These are phyloP conservation scores for Penicillium verrucosum DNA, from an alignment of 2,329 filamentous ascomycete genomes.

Conservation along the genomic window DNA sequence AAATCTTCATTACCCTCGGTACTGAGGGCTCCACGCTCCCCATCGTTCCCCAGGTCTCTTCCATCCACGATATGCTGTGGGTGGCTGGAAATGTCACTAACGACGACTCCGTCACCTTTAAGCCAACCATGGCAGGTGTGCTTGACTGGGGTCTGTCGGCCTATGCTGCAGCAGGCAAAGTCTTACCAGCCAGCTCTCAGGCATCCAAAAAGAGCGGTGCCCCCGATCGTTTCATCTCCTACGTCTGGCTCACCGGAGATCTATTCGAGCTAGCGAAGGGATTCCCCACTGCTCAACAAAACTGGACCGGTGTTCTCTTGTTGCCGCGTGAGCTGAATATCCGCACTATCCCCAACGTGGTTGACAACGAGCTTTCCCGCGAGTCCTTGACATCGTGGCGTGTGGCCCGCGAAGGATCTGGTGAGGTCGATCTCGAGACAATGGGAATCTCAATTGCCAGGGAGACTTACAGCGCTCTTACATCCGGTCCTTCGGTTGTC, in stretches of 20 bases:
- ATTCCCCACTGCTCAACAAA: conserved; percentile 16
- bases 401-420: not conserved
- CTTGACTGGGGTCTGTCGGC: conserved; percentile 20
- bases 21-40: conserved; percentile 14
- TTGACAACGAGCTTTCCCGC: conserved; percentile 11
- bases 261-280: conserved; percentile 7
- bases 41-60: conserved; percentile 10
- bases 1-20: conserved; percentile 18
- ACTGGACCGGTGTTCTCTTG: conserved; percentile 14
- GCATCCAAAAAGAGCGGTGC: conserved; percentile 16
- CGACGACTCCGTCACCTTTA: conserved; percentile 11
- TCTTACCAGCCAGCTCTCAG: conserved; percentile 14
- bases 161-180: conserved; percentile 19
- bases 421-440: conserved; percentile 10
- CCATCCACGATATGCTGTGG: conserved; percentile 22
- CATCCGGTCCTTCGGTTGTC: not conserved
- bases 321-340: conserved; percentile 16
- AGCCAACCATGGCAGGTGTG: conserved; percentile 19
- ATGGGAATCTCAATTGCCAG: conserved; percentile 18
- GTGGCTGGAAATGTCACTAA: conserved; percentile 9
- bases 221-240: conserved; percentile 17
- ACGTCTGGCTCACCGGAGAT: conserved; percentile 18
- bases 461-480: conserved; percentile 14
- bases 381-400: conserved; percentile 3
- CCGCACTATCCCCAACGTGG: conserved; percentile 10